A percentile compares a stretch with the other conserved stretches of the same genome.
phyloP scores from a whole-genome alignment of 1,284 basidiomycete genomes.

The Chalciporus sp. region DNA sequence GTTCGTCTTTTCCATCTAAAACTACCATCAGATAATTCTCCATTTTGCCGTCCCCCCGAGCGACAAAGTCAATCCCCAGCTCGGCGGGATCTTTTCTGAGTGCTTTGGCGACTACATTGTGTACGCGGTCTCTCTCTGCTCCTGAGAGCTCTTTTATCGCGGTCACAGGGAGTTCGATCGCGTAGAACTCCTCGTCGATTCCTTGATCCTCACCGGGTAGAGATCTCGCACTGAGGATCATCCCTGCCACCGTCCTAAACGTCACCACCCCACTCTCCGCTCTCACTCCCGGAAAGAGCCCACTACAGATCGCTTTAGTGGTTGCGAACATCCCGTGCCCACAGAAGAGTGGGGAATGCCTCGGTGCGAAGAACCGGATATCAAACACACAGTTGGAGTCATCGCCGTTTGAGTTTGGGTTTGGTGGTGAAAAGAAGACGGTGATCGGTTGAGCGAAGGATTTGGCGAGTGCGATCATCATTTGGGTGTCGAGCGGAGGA shows the following conservation, averaged over 20 bases:
- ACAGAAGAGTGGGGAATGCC: conserved; percentile 1
- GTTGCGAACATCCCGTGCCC: conserved; percentile 12
- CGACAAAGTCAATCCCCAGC: conserved; percentile 40
- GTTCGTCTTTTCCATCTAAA: conserved; percentile 44
- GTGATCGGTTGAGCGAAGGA: conserved; percentile 12
- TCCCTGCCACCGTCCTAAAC: conserved; percentile 7
- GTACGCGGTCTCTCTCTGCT: conserved; percentile 34
- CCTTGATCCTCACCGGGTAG: conserved; percentile 2
- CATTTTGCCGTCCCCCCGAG: conserved; percentile 38
- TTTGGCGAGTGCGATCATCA: conserved; percentile 3
- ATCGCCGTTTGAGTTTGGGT: background rate
- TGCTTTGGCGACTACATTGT: conserved; percentile 36
- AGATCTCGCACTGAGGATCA: conserved; percentile 6
- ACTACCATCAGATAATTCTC: conserved; percentile 45
- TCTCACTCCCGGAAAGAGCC: background rate
- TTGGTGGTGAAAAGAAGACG: conserved; percentile 6
- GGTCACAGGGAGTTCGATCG: conserved; percentile 45
- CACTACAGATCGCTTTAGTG: conserved; percentile 4
- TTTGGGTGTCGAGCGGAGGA: conserved; percentile 9
- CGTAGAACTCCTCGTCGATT: conserved; percentile 37
- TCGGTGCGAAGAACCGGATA: conserved; percentile 7
- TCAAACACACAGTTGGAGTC: conserved; percentile 1
- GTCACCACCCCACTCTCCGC: background rate
- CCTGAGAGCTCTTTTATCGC: conserved; percentile 29
- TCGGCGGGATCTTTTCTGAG: conserved; percentile 35